Evolutionary conservation across 1,284 basidiomycete species (phyloP), one percentile per base, ranked within the genome.

Genomic region (Pholiota adiposa): DNA sequence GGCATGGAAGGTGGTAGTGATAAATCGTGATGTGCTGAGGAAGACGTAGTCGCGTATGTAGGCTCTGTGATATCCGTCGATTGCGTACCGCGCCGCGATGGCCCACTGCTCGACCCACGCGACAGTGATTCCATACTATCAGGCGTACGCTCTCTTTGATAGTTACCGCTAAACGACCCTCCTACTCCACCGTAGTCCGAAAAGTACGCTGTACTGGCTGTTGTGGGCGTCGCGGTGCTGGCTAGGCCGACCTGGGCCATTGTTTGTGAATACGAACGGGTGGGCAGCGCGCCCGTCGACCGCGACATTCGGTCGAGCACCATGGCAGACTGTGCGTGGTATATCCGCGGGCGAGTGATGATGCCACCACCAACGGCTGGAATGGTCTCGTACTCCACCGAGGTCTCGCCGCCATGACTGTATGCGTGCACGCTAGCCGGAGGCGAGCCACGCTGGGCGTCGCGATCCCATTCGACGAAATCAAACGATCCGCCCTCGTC

Each of bases 331-430:
- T 92, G 90, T 0, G 88, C 85, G 69, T 93, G 91, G 62, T 85
- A 86, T 21, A 93, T 80, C 3, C 92, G 77, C 0, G 92, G 92
- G 21, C 90, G 81, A 2, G 88, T 89, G 60, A 93, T 81, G 0
- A 83, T 84, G 0, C 91, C 90, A 25, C 91, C 91, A 31, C 92
- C 90, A 9, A 93, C 87, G 12, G 92, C 90, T 1, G 90, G 89
- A 60, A 91, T 85, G 0, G 87, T 87, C 66, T 89, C 87, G 64
- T 85, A 89, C 60, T 85, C 83, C n/a, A 77, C 64, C n/a, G 70
- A 55, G 60, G 66, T 67, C 12, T 68, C 65, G 27, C 69, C 70
- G 34, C 63, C 56, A 60, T 67, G 67, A 18, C 68, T 51, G 11
- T 33, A 63, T 33, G 68, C 69, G 34, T 63, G 52, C n/a, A 68